Conservation (phyloP, 257 asterid species). For the Echites panduratus region DNA sequence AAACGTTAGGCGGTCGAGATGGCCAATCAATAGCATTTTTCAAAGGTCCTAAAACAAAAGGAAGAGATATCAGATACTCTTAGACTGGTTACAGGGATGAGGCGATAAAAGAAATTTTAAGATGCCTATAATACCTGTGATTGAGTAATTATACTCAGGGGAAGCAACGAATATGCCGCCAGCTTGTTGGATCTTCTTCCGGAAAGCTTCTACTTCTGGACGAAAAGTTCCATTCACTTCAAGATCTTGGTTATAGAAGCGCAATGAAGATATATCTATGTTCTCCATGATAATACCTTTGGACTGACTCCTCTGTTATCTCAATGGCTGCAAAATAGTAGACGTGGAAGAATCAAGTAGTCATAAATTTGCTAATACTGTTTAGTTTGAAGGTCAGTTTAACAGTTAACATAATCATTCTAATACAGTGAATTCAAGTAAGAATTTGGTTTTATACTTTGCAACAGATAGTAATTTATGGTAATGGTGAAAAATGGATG, state of each 20-base stretch:
- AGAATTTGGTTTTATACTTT: too few relatives aligned
- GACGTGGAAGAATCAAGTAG: too few relatives aligned
- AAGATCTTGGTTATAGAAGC: slow-evolving; percentile 68
- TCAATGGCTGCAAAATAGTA: too few relatives aligned
- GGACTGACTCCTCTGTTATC: too few relatives aligned
- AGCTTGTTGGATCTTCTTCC: slow-evolving; percentile 69
- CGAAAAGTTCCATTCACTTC: slow-evolving; percentile 72
- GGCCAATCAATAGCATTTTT: slow-evolving; percentile 94
- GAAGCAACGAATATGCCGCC: slow-evolving; percentile 74
- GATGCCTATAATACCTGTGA: slow-evolving; percentile 70
- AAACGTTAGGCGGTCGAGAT: slow-evolving; percentile 74
- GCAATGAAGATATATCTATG: slow-evolving; percentile 64
- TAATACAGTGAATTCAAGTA: too few relatives aligned
- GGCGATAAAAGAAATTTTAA: too few relatives aligned
- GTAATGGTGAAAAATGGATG: too few relatives aligned
- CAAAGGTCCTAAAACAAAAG: slow-evolving; percentile 48
- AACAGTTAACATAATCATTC: too few relatives aligned
- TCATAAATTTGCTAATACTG: too few relatives aligned
- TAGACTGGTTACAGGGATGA: background rate
- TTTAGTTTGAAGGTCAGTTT: too few relatives aligned
- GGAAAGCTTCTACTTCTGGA: slow-evolving; percentile 65
- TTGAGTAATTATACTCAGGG: slow-evolving; percentile 85
- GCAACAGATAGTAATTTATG: too few relatives aligned
- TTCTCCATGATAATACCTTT: slow-evolving; percentile 72
- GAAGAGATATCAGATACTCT: background rate